phyloP scores from a whole-genome alignment of 2,329 filamentous ascomycete genomes.

The Apiospora saccharicola region DNA sequence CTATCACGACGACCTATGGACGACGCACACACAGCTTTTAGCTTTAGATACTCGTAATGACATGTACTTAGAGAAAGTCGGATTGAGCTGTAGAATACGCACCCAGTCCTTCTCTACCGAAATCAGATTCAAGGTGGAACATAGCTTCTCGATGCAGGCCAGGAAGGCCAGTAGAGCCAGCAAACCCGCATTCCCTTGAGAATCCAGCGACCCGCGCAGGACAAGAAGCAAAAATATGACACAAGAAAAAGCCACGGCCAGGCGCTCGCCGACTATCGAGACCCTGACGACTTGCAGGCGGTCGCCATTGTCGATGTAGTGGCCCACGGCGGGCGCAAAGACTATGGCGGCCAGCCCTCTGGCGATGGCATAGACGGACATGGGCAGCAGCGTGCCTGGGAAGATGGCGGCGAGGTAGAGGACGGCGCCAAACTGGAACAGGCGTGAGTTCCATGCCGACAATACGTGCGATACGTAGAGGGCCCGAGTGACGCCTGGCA shows the following conservation, averaged over 20 bases:
- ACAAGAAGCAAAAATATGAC: constrained; percentile 50
- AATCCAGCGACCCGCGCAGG: constrained; percentile 26
- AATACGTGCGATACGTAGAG: constrained; percentile 68
- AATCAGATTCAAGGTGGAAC: constrained; percentile 69
- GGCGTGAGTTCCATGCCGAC: constrained; percentile 69
- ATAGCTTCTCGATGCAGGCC: constrained; percentile 74
- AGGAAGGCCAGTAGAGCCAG: constrained; percentile 54
- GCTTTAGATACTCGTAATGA: neutral
- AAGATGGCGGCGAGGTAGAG: constrained; percentile 64
- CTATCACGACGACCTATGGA: constrained; percentile 54
- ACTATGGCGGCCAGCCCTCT: constrained; percentile 65
- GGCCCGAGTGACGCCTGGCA: constrained; percentile 27
- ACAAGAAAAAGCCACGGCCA: constrained; percentile 57
- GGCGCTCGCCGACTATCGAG: constrained; percentile 55
- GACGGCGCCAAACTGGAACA: constrained; percentile 70
- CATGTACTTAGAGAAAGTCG: neutral
- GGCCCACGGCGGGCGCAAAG: constrained; percentile 65
- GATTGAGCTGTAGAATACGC: constrained; percentile 15
- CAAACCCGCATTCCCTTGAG: constrained; percentile 37
- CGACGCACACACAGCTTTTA: neutral
- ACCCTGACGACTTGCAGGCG: constrained; percentile 58
- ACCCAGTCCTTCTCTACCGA: constrained; percentile 78
- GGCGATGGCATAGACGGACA: constrained; percentile 73
- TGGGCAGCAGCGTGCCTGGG: constrained; percentile 66
- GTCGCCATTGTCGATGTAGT: constrained; percentile 62